Evolutionary conservation across 2,329 filamentous ascomycete species (phyloP).

Genomic region (Botrytis elliptica): DNA sequence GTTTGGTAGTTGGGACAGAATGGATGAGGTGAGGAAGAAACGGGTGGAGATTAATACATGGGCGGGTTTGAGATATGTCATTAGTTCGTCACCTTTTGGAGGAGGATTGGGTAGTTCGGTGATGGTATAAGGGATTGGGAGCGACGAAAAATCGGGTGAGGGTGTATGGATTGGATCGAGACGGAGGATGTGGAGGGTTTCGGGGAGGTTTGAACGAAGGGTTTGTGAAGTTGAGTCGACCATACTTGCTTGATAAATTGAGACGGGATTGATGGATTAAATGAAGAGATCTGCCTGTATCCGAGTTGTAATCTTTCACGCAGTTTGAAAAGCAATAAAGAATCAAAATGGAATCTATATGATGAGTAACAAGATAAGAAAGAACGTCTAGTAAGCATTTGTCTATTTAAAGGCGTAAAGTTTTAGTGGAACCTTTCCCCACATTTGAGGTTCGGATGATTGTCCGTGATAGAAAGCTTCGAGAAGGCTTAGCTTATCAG

Average conservation of each 20-base stretch:
- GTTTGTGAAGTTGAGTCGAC: neutral
- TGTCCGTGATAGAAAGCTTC: neutral
- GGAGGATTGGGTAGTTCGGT: slow-evolving; percentile 25
- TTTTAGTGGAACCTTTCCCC: neutral
- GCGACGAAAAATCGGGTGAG: neutral
- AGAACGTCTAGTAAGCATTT: neutral
- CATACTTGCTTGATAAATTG: neutral
- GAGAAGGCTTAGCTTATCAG: neutral
- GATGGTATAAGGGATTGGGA: slow-evolving; percentile 31
- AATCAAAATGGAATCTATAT: neutral
- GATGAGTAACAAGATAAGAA: neutral
- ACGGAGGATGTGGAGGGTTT: neutral
- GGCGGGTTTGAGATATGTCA: slow-evolving; percentile 33
- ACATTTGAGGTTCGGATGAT: neutral
- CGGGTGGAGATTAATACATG: slow-evolving; percentile 41
- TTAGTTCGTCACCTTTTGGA: slow-evolving; percentile 33
- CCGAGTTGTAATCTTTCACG: neutral
- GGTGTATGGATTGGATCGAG: neutral
- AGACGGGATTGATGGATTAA: neutral
- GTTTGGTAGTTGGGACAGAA: slow-evolving; percentile 37
- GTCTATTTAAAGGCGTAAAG: neutral
- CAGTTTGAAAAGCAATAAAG: too few species aligned
- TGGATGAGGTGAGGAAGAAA: slow-evolving; percentile 35
- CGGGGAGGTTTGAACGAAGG: slow-evolving; percentile 5
- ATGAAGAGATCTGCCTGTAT: neutral